Base-by-base conservation (phyloP, 202 grass and related monocot genomes). In the Setaria italica region DNA sequence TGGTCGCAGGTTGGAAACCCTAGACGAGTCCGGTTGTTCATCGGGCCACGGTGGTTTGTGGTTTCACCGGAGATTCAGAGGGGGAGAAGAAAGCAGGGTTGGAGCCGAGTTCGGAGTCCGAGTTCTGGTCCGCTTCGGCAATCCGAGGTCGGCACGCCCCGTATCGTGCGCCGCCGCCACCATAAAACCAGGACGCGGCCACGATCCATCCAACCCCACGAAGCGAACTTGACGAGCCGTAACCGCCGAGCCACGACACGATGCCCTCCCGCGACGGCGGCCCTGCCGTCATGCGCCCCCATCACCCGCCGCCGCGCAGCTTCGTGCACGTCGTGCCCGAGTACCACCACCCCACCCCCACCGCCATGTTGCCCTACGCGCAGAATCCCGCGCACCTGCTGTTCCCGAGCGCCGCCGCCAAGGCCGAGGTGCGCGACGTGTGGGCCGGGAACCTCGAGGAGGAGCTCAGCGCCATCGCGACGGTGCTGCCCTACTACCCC, bases 341-440 rank as follows among this genome's bases (percentile, higher is more conserved):
- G 13, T 29, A 78, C 11, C 5, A 64, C 62, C 29, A 10, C 39
- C 34, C 34, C 34, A 10, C 4, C 11, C 59, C 21, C 59, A 11
- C 59, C 9, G 7, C 4, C 47, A 50, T 41, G 48, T 13, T 55
- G 17, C 34, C 10, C 33, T 70, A 53, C 62, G 11, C 37, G 12
- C 21, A 8, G 19, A 48, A 25, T 54, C 53, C 56, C 25, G 5
- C 33, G 63, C 48, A 48, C 8, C 1, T 11, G 79, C 7, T 37
- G 65, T 30, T 41, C 39, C 39, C 5, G 39, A 41, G 16, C 56
- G 10, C 4, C 5, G 49, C 16, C 5, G 13, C 21, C 69, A 72
- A 16, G 14, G 15, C 19, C 5, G 49, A 88, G 86, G 78, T 91
- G n/a, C 78, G 78, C 3, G 79, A 88, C 49, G 90, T 91, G 72